Conservation (phyloP, 148 eudicot genomes). For the Silene uniflora region DNA sequence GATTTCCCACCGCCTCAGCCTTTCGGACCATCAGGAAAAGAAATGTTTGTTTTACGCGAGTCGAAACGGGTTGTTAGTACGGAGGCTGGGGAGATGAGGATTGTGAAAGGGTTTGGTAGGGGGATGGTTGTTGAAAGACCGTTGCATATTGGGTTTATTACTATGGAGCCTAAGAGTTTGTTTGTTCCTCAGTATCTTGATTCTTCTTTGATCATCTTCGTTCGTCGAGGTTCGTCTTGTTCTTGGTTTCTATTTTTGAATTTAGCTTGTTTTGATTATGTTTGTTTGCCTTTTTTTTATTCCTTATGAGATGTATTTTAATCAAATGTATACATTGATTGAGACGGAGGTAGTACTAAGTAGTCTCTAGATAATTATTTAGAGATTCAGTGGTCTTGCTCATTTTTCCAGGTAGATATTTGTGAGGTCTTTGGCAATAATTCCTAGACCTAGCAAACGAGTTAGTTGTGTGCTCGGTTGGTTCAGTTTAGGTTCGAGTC, state of each 20-base stretch:
- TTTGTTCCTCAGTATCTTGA: conserved; percentile 81
- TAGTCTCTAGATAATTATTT: too few relatives aligned
- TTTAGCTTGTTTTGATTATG: too few relatives aligned
- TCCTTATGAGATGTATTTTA: too few relatives aligned
- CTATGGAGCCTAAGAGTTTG: conserved; percentile 72
- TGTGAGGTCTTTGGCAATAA: too few relatives aligned
- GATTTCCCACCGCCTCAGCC: background rate
- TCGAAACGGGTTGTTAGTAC: conserved; percentile 53
- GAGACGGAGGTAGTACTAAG: too few relatives aligned
- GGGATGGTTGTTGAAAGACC: conserved; percentile 30
- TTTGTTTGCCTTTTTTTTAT: too few relatives aligned
- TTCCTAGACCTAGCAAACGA: too few relatives aligned
- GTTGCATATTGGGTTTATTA: conserved; percentile 71
- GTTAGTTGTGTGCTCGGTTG: too few relatives aligned
- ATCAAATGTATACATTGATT: too few relatives aligned
- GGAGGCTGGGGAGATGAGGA: conserved; percentile 71
- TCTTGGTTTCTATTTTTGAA: background rate
- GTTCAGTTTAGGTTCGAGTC: too few relatives aligned
- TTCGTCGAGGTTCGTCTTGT: conserved; percentile 48
- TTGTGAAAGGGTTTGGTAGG: conserved; percentile 43
- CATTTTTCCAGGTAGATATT: too few relatives aligned
- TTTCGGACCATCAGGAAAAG: conserved; percentile 19
- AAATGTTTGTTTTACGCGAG: conserved; percentile 45
- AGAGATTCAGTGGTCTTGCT: too few relatives aligned
- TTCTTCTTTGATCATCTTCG: conserved; percentile 49